A percentile compares a stretch with the other conserved stretches of the same genome.
Evolutionary conservation across 139 green algal species (phyloP).

Genomic region (Penium margaritaceum): DNA sequence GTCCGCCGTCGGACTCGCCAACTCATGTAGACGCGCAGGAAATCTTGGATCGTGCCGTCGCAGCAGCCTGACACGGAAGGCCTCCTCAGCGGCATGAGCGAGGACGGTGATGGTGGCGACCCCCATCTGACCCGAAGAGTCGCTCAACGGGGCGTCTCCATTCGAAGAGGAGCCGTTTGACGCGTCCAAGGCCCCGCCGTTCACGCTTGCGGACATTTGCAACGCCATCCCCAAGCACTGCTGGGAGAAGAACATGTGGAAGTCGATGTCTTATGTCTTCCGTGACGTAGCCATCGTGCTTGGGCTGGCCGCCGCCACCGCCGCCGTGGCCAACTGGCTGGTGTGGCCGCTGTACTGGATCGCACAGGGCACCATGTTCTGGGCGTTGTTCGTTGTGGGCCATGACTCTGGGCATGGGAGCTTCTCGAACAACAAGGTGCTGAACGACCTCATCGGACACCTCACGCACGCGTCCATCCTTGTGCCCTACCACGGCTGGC

Average conservation of each 20-base stretch:
- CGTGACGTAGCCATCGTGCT: conserved; percentile 76
- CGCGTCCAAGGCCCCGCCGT: conserved; percentile 60
- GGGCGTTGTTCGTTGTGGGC: conserved; percentile 89
- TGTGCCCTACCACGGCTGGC: conserved; percentile 79
- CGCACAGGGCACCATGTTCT: conserved; percentile 95
- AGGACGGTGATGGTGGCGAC: too few relatives aligned
- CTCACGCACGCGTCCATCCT: conserved; percentile 83
- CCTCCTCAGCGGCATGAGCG: too few relatives aligned
- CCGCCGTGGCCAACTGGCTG: conserved; percentile 61
- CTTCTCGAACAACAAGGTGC: conserved; percentile 78
- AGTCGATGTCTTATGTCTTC: conserved; percentile 65
- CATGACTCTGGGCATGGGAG: conserved; percentile 90
- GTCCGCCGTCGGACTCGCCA: too few relatives aligned
- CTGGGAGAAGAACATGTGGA: conserved; percentile 69
- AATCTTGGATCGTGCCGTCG: too few relatives aligned
- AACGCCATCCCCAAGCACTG: conserved; percentile 72
- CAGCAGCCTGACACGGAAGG: too few relatives aligned
- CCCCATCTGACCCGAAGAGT: too few relatives aligned
- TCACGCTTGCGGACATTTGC: conserved; percentile 71
- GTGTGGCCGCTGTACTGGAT: conserved; percentile 89
- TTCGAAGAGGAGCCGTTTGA: too few relatives aligned
- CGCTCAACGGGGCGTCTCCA: too few relatives aligned
- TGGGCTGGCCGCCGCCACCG: conserved; percentile 66
- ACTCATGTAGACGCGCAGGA: too few relatives aligned
- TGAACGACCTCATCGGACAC: conserved; percentile 89